Conservation (phyloP, 306 rosid genomes). For the Leucaena leucocephala region DNA sequence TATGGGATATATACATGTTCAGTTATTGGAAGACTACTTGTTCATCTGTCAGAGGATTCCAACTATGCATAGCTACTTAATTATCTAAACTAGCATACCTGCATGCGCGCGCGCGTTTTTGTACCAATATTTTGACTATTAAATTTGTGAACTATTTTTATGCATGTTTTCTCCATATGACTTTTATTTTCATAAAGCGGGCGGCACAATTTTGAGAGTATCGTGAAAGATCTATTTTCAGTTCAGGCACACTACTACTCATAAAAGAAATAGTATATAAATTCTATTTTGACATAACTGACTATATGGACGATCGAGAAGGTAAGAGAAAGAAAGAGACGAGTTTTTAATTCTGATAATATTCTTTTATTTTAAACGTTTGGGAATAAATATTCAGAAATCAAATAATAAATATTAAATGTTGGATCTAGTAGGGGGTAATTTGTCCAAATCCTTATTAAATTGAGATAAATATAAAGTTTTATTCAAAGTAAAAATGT, state of each 20-base stretch:
- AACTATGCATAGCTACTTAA: no score
- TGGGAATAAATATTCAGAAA: not conserved
- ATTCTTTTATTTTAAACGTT: not conserved
- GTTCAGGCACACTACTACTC: not conserved
- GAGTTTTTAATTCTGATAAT: no score
- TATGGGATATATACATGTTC: no score
- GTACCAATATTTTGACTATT: not conserved
- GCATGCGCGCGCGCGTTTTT: not conserved
- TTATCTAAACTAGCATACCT: not conserved
- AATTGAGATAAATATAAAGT: not conserved
- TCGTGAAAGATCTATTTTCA: not conserved
- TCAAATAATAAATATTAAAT: not conserved
- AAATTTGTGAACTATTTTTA: no score
- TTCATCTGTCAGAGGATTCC: no score
- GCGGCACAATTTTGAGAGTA: not conserved
- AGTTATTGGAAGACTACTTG: no score
- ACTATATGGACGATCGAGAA: no score
- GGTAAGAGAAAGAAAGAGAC: no score
- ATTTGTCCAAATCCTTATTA: not conserved
- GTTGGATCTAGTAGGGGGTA: not conserved
- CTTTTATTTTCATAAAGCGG: not conserved
- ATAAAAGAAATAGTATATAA: not conserved
- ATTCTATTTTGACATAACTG: no score
- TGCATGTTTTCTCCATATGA: no score
- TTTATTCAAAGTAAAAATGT: not conserved